phyloP scores from a whole-genome alignment of 2,329 filamentous ascomycete genomes.

The Aspergillus jensenii region DNA sequence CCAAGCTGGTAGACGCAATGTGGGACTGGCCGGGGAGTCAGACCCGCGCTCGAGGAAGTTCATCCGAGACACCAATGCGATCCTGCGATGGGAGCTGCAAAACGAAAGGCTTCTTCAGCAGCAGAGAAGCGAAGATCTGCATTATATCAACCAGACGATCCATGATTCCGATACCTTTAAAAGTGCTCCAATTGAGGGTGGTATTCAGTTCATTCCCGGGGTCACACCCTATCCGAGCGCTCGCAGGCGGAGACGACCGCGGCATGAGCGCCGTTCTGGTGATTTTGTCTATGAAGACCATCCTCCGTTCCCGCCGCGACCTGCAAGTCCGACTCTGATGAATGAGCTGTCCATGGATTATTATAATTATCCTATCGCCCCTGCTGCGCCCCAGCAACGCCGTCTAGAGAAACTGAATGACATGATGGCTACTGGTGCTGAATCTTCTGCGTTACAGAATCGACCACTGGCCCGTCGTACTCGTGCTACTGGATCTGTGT shows the following conservation, averaged over 20 bases:
- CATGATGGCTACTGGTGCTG: conserved; percentile 10
- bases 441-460: conserved; percentile 5
- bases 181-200: conserved; percentile 30
- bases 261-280: background rate
- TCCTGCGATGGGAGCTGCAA: conserved; percentile 39
- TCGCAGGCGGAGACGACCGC: background rate
- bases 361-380: background rate
- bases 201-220: conserved; percentile 34
- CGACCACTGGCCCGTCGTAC: conserved; percentile 24
- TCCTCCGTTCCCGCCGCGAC: background rate
- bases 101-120: conserved; percentile 30
- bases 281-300: background rate
- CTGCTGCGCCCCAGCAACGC: conserved; percentile 18
- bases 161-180: conserved; percentile 29
- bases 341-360: background rate
- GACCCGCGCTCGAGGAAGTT: conserved; percentile 29
- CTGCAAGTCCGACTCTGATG: background rate
- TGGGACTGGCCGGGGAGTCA: conserved; percentile 14
- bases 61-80: conserved; percentile 29
- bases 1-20: conserved; percentile 14
- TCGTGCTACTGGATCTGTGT: conserved; percentile 23
- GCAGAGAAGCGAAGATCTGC: conserved; percentile 19
- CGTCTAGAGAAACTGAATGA: conserved; percentile 29
- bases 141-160: conserved; percentile 41
- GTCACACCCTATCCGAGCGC: background rate